Percentiles rank a stretch among this genome's conserved stretches.
phyloP scores from a whole-genome alignment of 208 protist species.

The Crithidia fasciculata region DNA sequence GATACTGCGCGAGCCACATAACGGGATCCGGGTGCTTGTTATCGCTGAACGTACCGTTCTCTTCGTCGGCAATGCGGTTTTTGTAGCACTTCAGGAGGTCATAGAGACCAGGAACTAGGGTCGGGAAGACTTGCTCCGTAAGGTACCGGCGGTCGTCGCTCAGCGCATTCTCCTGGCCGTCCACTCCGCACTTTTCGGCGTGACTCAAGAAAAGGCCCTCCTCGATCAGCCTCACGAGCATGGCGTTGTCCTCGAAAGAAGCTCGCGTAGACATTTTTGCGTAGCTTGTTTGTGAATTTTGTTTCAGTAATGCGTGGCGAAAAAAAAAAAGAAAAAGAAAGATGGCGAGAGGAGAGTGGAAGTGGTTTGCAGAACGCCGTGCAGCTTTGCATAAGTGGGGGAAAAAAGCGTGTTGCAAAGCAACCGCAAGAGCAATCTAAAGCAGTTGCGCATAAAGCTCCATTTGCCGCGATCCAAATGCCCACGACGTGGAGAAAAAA shows the following conservation, averaged over 20 bases:
- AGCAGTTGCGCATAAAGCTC: too few relatives aligned
- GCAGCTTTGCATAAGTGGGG: too few relatives aligned
- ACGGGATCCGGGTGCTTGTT: conserved; percentile 45
- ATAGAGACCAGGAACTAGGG: conserved; percentile 72
- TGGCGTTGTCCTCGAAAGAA: conserved; percentile 12
- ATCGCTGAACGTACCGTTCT: conserved; percentile 30
- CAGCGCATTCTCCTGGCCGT: conserved; percentile 13
- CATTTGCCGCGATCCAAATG: too few relatives aligned
- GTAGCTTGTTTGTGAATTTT: background rate
- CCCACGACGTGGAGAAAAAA: too few relatives aligned
- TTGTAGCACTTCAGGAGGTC: conserved; percentile 49
- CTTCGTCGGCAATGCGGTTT: conserved; percentile 3
- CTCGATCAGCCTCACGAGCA: conserved; percentile 64
- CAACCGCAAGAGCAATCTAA: too few relatives aligned
- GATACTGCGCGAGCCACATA: conserved; percentile 80
- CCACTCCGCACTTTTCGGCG: conserved; percentile 16
- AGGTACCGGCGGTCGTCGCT: conserved; percentile 58
- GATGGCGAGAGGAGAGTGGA: too few relatives aligned
- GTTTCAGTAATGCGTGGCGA: background rate
- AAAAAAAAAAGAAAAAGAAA: too few relatives aligned
- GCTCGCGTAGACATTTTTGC: background rate
- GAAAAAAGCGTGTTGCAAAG: too few relatives aligned
- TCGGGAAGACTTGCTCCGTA: conserved; percentile 73
- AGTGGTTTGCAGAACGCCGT: too few relatives aligned
- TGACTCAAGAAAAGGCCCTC: conserved; percentile 72